Evolutionary conservation across 495 filamentous ascomycete species (phyloP), one percentile per base, ranked within the genome.

Genomic region (Penicillium pancosmium): DNA sequence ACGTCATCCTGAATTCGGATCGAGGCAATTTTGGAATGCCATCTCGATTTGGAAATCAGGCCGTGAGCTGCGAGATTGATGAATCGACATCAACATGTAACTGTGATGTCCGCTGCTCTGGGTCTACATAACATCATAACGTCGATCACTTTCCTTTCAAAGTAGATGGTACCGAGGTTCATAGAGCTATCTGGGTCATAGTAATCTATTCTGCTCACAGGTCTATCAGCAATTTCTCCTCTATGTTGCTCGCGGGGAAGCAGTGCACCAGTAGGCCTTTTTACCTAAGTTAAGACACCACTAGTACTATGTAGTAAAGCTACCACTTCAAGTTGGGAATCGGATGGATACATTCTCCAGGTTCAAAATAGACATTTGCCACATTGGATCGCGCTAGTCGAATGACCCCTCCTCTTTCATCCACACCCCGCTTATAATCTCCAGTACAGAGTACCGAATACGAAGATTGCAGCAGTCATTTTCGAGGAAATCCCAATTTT

Each of bases 361-460:
- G 4, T 48, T n/a, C 19, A 48, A 48, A 23, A 48, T 23, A 27
- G 46, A 48, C 21, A 48, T 27, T 48, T 27, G 46, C 19, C 46
- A 48, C 46, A 44, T 16, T 19, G 16, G 16, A 48, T 27, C 10
- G 46, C 46, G 46, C 46, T 48, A 27, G 21, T 48, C 21, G 46
- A 19, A 12, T 48, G 27, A 48, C 21, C 46, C 46, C 46, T 48
- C 46, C 21, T 48, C 46, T 48, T 48, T 27, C 6, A 27, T 25
- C 21, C 23, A 5, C 46, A 48, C 23, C 21, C 21, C 19, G 46
- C 46, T 27, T 19, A 23, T 48, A 19, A 48, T 48, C 7, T n/a
- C 23, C 21, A 13, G 16, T 48, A 2, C 18, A 2, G 15, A 13
- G 16, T 48, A 2, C 18, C 10, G 15, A 13, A 48, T 48, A 48